Percentiles rank a stretch among this genome's conserved stretches.
These are phyloP conservation scores for Irineochytrium annulatum DNA, from an alignment of 192 early-diverging fungal species.

Conservation along the genomic window DNA sequence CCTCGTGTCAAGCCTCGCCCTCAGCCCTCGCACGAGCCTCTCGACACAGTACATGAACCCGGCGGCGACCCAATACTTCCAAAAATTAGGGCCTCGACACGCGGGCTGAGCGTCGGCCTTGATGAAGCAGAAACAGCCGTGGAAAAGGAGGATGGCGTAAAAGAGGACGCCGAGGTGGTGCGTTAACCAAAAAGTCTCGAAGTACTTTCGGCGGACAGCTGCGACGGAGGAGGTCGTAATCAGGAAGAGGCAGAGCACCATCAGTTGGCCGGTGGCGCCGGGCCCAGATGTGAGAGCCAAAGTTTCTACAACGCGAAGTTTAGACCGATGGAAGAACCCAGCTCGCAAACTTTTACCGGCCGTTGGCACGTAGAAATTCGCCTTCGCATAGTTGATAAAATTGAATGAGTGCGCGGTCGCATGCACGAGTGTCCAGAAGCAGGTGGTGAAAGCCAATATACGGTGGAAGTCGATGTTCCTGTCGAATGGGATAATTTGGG, in stretches of 20 bases:
- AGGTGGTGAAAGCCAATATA: slow-evolving; percentile 62
- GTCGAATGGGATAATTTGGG: slow-evolving; percentile 61
- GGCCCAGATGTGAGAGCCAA: slow-evolving; percentile 32
- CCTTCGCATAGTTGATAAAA: slow-evolving; percentile 35
- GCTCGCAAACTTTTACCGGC: too few species aligned
- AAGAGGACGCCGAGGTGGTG: slow-evolving; percentile 73
- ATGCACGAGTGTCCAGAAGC: slow-evolving; percentile 62
- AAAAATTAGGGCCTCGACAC: slow-evolving; percentile 47
- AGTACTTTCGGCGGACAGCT: slow-evolving; percentile 50
- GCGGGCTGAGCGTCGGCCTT: slow-evolving; percentile 35
- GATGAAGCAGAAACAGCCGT: slow-evolving; percentile 40
- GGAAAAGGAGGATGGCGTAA: slow-evolving; percentile 65
- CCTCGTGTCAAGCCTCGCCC: slow-evolving; percentile 51
- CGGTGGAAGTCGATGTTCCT: slow-evolving; percentile 75
- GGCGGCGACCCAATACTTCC: slow-evolving; percentile 45
- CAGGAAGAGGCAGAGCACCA: slow-evolving; percentile 55
- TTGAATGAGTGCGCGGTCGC: slow-evolving; percentile 53
- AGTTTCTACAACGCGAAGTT: slow-evolving; percentile 26
- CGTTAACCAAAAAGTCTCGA: slow-evolving; percentile 75
- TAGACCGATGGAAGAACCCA: too few species aligned
- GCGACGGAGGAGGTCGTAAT: slow-evolving; percentile 56
- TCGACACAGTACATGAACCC: slow-evolving; percentile 55
- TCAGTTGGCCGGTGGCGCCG: slow-evolving; percentile 68
- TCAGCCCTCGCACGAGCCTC: slow-evolving; percentile 57
- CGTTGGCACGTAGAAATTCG: background rate